These are phyloP conservation scores for Paraleonurus japonicus DNA, from an alignment of 257 asterid genomes.

Conservation along the genomic window DNA sequence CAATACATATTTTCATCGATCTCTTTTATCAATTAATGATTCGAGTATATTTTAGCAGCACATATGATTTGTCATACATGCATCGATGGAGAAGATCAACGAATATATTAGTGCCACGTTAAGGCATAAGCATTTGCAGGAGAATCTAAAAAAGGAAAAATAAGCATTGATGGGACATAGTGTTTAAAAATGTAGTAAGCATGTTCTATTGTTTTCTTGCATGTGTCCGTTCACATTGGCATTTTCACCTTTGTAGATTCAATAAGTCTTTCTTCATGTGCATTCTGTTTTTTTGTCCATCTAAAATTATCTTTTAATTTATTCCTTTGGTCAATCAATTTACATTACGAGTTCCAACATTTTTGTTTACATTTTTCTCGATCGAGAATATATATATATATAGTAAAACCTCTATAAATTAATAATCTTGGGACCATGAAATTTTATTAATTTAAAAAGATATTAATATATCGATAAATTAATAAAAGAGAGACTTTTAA, in stretches of 20 bases:
- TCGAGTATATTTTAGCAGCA: not conserved
- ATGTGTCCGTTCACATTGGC: not conserved
- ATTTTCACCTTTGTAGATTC: not conserved
- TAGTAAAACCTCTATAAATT: no score
- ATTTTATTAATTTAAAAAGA: no score
- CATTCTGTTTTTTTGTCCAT: not conserved
- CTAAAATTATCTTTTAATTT: not conserved
- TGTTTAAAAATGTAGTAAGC: not conserved
- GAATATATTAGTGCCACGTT: not conserved
- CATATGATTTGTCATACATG: not conserved
- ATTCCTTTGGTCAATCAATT: not conserved
- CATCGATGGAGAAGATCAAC: not conserved
- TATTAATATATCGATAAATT: no score
- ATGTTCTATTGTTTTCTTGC: not conserved
- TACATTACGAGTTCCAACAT: no score
- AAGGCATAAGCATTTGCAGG: not conserved
- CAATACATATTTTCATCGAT: no score
- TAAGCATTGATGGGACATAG: not conserved
- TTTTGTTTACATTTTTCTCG: no score
- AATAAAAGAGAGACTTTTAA: no score
- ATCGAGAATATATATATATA: no score
- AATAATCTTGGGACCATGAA: no score
- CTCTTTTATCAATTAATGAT: no score
- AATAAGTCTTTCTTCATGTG: slow-evolving; percentile 13
- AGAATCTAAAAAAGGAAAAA: slow-evolving; percentile 4